Conservation (phyloP, 2,329 filamentous ascomycete genomes). For the Sclerotinia trifoliorum region DNA sequence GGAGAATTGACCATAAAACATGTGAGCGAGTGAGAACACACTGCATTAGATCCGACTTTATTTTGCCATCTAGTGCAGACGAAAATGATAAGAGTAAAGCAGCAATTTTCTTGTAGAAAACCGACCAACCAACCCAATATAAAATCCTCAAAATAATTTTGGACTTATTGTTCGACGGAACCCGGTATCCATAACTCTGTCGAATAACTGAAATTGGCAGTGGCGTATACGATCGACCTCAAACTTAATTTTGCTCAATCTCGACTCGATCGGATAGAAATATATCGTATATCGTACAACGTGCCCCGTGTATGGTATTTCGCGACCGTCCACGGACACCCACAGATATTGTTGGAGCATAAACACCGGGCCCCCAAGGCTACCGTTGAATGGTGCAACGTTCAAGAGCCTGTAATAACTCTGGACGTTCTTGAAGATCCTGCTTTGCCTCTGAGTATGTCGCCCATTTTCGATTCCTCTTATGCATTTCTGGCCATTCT, state of each 20-base stretch:
- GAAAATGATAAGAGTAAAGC: slow-evolving; percentile 34
- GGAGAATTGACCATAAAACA: slow-evolving; percentile 24
- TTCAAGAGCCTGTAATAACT: slow-evolving; percentile 83
- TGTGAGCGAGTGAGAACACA: slow-evolving; percentile 30
- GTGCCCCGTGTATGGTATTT: neutral
- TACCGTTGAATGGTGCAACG: slow-evolving; percentile 52
- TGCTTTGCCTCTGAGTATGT: slow-evolving; percentile 78
- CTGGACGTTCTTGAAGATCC: slow-evolving; percentile 73
- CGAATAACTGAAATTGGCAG: slow-evolving; percentile 15
- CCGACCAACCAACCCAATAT: slow-evolving; percentile 29
- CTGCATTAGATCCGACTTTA: slow-evolving; percentile 38
- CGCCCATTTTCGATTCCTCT: slow-evolving; percentile 88
- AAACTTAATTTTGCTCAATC: neutral
- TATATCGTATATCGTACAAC: slow-evolving; percentile 11
- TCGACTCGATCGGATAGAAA: slow-evolving; percentile 1
- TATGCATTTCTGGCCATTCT: slow-evolving; percentile 92
- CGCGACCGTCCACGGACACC: slow-evolving; percentile 25
- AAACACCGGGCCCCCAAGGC: slow-evolving; percentile 43
- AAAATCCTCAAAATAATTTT: slow-evolving; percentile 23
- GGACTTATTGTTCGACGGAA: slow-evolving; percentile 21
- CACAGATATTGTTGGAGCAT: slow-evolving; percentile 25
- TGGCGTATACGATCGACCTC: slow-evolving; percentile 2
- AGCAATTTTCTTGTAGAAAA: slow-evolving; percentile 31
- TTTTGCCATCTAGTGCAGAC: slow-evolving; percentile 40
- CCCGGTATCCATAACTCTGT: slow-evolving; percentile 23